Conservation (phyloP, 129 eudicot genomes). For the Sambucus nigra region DNA sequence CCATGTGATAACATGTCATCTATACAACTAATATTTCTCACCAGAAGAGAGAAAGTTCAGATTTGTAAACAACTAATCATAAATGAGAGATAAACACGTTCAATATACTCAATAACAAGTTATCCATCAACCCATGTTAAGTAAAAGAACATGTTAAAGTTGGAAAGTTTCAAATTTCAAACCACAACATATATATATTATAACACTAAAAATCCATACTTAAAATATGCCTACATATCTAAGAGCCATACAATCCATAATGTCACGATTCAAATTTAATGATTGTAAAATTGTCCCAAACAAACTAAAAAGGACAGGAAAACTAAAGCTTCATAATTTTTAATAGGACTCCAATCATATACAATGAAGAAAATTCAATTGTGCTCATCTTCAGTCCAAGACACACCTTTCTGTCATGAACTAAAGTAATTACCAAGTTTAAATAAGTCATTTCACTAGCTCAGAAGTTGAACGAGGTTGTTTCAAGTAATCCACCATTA, state of each 20-base stretch:
- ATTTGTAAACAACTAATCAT: too few species aligned
- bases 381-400: constrained; percentile 99
- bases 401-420: constrained; percentile 88
- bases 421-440: too few species aligned
- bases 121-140: neutral
- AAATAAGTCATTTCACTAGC: constrained; percentile 71
- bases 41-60: too few species aligned
- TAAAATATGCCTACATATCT: neutral
- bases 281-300: neutral
- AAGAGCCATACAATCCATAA: neutral
- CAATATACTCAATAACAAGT: too few species aligned
- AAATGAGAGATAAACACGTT: too few species aligned
- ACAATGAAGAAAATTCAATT: too few species aligned
- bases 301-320: neutral
- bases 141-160: neutral
- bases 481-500: too few species aligned
- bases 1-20: neutral
- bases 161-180: neutral
- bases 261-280: neutral
- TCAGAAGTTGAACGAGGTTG: constrained; percentile 45
- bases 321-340: too few species aligned
- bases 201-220: too few species aligned
- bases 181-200: neutral
- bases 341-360: too few species aligned
- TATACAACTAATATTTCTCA: too few species aligned